A percentile compares a stretch with the other conserved stretches of the same genome.
phyloP scores from a whole-genome alignment of 129 eudicot genomes.

The Helianthus annuus region DNA sequence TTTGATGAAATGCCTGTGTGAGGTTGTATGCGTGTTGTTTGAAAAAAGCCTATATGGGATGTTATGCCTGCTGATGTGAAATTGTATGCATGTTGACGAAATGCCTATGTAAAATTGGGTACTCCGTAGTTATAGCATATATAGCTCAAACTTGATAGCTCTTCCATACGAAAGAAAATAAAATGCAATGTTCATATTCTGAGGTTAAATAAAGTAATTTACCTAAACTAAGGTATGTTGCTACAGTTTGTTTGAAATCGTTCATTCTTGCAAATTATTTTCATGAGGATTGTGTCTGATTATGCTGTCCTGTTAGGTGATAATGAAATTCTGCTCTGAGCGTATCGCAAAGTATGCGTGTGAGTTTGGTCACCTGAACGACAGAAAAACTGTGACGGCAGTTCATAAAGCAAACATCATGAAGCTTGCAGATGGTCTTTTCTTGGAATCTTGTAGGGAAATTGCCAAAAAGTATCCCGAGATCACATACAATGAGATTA shows the following conservation, averaged over 20 bases:
- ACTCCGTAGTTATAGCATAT: background rate
- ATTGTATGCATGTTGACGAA: background rate
- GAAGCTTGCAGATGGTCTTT: conserved; percentile 89
- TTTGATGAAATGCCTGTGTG: conserved; percentile 18
- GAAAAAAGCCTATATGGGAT: conserved; percentile 4
- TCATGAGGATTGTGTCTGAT: conserved; percentile 21
- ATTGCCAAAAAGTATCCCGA: conserved; percentile 63
- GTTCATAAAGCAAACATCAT: conserved; percentile 89
- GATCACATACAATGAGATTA: conserved; percentile 72
- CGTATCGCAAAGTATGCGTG: conserved; percentile 81
- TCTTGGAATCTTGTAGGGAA: conserved; percentile 83
- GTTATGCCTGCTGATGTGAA: no score
- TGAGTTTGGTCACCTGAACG: conserved; percentile 81
- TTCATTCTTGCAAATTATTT: background rate
- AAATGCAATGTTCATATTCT: background rate
- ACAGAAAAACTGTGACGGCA: conserved; percentile 81
- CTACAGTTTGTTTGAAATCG: background rate
- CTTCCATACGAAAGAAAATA: background rate
- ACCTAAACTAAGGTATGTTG: background rate
- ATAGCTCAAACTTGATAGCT: background rate
- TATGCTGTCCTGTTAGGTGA: conserved; percentile 54
- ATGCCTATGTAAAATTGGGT: conserved; percentile 11
- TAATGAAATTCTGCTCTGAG: conserved; percentile 81
- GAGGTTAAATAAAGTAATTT: no score
- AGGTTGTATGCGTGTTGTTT: background rate